Evolutionary conservation across 495 filamentous ascomycete species (phyloP).

Genomic region (Penicillium waksmanii): DNA sequence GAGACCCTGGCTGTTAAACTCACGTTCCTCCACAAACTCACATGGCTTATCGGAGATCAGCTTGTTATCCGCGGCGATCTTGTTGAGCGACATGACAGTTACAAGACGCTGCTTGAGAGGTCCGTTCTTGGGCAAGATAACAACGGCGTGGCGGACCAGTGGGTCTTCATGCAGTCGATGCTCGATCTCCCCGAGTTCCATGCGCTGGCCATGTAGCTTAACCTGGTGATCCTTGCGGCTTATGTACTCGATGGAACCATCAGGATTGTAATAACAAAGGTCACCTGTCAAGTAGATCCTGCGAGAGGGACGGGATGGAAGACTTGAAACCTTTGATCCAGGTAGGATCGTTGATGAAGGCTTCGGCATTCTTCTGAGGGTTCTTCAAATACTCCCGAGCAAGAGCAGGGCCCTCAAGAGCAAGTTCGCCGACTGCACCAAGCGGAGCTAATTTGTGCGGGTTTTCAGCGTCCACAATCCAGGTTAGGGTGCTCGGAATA

Average conservation of each 20-base stretch:
- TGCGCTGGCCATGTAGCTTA: slow-evolving; percentile 69
- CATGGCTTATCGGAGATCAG: slow-evolving; percentile 38
- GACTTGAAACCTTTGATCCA: slow-evolving; percentile 38
- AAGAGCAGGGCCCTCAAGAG: slow-evolving; percentile 51
- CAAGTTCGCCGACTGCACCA: slow-evolving; percentile 58
- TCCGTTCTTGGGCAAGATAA: slow-evolving; percentile 48
- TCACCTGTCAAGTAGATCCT: slow-evolving; percentile 55
- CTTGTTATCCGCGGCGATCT: slow-evolving; percentile 31
- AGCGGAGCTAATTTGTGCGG: slow-evolving; percentile 51
- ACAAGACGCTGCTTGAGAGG: slow-evolving; percentile 46
- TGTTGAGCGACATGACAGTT: slow-evolving; percentile 45
- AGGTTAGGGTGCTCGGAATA: slow-evolving; percentile 49
- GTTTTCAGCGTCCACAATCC: slow-evolving; percentile 59
- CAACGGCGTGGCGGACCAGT: slow-evolving; percentile 49
- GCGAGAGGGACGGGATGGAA: slow-evolving; percentile 26
- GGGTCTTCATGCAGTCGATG: slow-evolving; percentile 40
- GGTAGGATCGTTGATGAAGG: slow-evolving; percentile 46
- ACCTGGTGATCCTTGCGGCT: slow-evolving; percentile 69
- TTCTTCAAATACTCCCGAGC: slow-evolving; percentile 59
- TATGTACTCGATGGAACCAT: slow-evolving; percentile 56
- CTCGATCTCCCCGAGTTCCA: slow-evolving; percentile 62
- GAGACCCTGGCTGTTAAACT: slow-evolving; percentile 30
- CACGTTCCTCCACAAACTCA: slow-evolving; percentile 37
- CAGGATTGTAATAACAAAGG: slow-evolving; percentile 55
- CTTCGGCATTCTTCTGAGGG: slow-evolving; percentile 51